Evolutionary conservation across 805 yeast species (phyloP), one percentile per base, ranked within the genome.

Genomic region (Wickerhamomyces mucosus): DNA sequence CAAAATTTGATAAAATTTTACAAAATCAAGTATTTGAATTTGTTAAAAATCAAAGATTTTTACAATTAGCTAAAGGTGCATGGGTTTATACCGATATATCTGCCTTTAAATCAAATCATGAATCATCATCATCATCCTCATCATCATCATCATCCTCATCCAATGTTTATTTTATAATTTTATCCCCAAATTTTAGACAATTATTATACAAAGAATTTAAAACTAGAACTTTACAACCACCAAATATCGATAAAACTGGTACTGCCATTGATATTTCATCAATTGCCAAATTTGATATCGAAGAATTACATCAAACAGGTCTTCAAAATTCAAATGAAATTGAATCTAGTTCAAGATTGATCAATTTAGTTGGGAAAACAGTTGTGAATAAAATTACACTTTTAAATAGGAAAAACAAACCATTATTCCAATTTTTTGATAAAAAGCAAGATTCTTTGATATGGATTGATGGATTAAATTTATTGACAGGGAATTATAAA

Each of bases 381-480:
- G 67, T 56, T 14, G 72, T 73, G 43, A 75, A 73, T 31, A 74
- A 67, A 45, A 72, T 78, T 31, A 59, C 71, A 1, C 50, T 78
- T 14, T 38, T 64, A 10, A 73, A 63, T 42, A 47, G 64, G 43
- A 48, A 54, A 22, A 56, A 56, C 21, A 63, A 65, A 26, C 47
- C 57, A 14, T 41, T 75, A 9, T 61, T 82, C 34, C 52, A 64
- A n/a, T 78, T 82, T 44, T 82, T 67, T 48, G 88, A 80, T 36
- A 77, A 83, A 2, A 68, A 69, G 40, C 83, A 78, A 29, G 67
- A 72, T 29, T 73, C 78, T 26, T 72, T 69, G 33, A 70, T 76
- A 7, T 84, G 94, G 94, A 58, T 78, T 21, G 94, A 84, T 55
- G 95, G 94, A 0, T 52, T 83, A 33, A 73, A 72, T 45, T 56